Percentiles rank a stretch among this genome's conserved stretches.
Evolutionary conservation across 306 rosid species (phyloP).

Genomic region (Casuarina glauca): DNA sequence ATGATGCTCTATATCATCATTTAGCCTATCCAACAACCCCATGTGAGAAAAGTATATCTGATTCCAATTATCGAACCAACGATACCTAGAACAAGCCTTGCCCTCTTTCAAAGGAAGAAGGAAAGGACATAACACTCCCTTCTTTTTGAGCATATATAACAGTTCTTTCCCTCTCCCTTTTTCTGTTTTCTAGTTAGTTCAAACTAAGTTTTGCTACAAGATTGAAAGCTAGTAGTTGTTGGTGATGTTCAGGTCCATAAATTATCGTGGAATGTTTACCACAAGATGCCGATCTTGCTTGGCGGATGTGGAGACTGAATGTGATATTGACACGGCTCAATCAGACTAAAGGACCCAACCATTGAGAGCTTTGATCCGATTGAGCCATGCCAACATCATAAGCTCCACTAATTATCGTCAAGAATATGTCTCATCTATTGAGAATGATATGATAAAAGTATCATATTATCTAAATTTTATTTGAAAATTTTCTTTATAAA

Average conservation of each 20-base stretch:
- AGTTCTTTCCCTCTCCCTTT: neutral
- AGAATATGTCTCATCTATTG: neutral
- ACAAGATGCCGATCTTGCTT: no score
- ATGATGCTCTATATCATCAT: no score
- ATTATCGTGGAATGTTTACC: no score
- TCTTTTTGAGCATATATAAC: neutral
- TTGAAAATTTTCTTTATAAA: no score
- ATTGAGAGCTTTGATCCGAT: conserved; percentile 53
- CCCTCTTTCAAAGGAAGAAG: neutral
- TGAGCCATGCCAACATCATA: conserved; percentile 54
- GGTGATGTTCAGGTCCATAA: no score
- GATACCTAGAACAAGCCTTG: neutral
- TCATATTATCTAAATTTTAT: no score
- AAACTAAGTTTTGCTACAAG: neutral
- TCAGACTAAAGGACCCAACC: conserved; percentile 48
- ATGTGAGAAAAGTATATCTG: neutral
- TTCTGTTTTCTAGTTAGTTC: neutral
- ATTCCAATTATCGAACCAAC: neutral
- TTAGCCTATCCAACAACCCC: neutral
- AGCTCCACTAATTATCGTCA: neutral
- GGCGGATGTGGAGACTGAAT: neutral
- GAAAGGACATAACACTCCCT: neutral
- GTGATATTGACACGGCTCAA: conserved; percentile 72
- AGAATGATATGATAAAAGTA: neutral
- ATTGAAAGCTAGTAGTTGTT: neutral